Percentiles rank a stretch among this genome's conserved stretches.
Evolutionary conservation across 345 rosid genomes (phyloP).

Genomic region (Psidium friedrichsthalianum): DNA sequence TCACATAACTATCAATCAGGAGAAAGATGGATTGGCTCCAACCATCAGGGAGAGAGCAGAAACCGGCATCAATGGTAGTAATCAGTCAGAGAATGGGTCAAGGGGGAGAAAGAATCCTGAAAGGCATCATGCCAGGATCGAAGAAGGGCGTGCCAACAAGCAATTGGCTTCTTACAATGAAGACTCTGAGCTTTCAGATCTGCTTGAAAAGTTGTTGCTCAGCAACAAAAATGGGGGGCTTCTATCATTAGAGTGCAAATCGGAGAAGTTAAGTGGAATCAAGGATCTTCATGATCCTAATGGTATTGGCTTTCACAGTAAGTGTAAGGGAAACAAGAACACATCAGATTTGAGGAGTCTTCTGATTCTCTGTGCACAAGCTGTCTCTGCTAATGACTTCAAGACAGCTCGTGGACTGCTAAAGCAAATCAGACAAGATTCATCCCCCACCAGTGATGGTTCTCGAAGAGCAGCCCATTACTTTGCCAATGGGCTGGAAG

Average conservation of each 20-base stretch:
- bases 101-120: conserved; percentile 46
- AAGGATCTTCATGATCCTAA: conserved; percentile 4
- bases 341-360: conserved; percentile 37
- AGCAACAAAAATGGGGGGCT: not conserved
- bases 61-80: conserved; percentile 16
- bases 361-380: conserved; percentile 36
- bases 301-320: conserved; percentile 6
- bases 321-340: conserved; percentile 6
- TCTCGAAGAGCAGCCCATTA: conserved; percentile 37
- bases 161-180: conserved; percentile 31
- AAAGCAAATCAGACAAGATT: conserved; percentile 26
- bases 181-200: conserved; percentile 44
- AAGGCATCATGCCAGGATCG: conserved; percentile 32
- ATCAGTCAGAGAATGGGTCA: conserved; percentile 10
- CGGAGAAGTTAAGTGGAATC: conserved; percentile 2
- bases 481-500: conserved; percentile 46
- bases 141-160: conserved; percentile 46
- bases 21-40: not conserved
- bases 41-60: not conserved
- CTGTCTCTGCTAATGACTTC: conserved; percentile 16
- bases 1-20: conserved; percentile 9
- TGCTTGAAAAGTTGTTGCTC: conserved; percentile 51
- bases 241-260: not conserved
- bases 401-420: conserved; percentile 22
- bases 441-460: conserved; percentile 27